Conservation (phyloP, 139 green algal genomes). For the Chlorella sp. region DNA sequence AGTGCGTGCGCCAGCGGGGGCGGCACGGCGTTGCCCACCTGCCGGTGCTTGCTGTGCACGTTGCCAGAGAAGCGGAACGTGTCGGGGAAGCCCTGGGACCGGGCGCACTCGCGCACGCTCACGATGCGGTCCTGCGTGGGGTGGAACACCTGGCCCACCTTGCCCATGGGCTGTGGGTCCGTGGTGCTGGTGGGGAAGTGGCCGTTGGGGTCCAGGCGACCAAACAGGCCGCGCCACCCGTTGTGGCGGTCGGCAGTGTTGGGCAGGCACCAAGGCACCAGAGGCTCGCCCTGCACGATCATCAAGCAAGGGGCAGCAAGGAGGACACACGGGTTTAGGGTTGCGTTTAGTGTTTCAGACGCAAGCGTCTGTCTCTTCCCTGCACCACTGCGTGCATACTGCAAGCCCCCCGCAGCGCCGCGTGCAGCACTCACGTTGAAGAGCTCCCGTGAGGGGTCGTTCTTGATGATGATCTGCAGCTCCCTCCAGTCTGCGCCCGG, state of each 20-base stretch:
- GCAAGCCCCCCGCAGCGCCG: no score
- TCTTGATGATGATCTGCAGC: slow-evolving; percentile 70
- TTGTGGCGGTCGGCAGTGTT: slow-evolving; percentile 94
- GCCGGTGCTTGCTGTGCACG: slow-evolving; percentile 75
- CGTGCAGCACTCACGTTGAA: slow-evolving; percentile 48
- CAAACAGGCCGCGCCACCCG: slow-evolving; percentile 93
- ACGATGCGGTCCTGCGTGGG: slow-evolving; percentile 94
- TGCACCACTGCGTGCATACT: no score
- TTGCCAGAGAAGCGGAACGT: slow-evolving; percentile 74
- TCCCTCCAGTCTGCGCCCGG: slow-evolving; percentile 91
- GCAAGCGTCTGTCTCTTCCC: no score
- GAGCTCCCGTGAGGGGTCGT: slow-evolving; percentile 54
- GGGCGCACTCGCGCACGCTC: slow-evolving; percentile 88
- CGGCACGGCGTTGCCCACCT: slow-evolving; percentile 90
- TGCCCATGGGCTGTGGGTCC: slow-evolving; percentile 97
- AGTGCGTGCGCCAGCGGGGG: slow-evolving; percentile 79
- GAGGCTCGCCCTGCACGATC: slow-evolving; percentile 53
- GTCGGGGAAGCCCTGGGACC: slow-evolving; percentile 89
- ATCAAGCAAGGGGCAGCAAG: neutral
- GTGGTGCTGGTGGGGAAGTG: slow-evolving; percentile 97
- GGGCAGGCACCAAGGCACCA: slow-evolving; percentile 96
- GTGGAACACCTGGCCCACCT: slow-evolving; percentile 96
- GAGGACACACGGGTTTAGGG: neutral
- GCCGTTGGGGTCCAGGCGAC: slow-evolving; percentile 82
- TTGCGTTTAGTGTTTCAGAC: no score